Evolutionary conservation across 768 basidiomycete genomes (phyloP).

Genomic region (Lyophyllum atratum): DNA sequence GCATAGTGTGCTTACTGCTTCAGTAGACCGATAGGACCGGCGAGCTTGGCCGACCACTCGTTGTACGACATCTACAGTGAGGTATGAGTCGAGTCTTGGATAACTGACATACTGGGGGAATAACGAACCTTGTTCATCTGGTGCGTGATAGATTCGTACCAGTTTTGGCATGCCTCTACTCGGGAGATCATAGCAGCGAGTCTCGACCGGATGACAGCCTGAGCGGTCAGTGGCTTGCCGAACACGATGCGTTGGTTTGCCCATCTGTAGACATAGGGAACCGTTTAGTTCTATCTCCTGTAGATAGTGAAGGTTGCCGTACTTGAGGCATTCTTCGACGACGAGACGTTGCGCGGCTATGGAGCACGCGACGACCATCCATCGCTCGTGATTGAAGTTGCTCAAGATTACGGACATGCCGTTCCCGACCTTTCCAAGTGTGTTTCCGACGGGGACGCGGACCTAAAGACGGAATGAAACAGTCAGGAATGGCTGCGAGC

Average conservation of each 20-base stretch:
- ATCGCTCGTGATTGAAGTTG: conserved; percentile 90
- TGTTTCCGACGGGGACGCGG: conserved; percentile 84
- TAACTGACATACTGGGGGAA: conserved; percentile 10
- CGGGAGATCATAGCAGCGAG: conserved; percentile 89
- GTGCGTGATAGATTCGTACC: conserved; percentile 87
- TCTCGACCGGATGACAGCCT: conserved; percentile 88
- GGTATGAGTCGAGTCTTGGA: conserved; percentile 3
- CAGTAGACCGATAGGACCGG: conserved; percentile 85
- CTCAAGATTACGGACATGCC: conserved; percentile 83
- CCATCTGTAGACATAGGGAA: conserved; percentile 56
- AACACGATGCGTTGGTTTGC: conserved; percentile 87
- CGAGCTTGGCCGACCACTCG: conserved; percentile 82
- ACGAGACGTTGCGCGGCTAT: conserved; percentile 76
- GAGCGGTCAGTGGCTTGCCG: conserved; percentile 79
- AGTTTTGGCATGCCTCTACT: conserved; percentile 82
- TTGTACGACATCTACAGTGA: conserved; percentile 74
- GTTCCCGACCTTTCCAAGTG: conserved; percentile 82
- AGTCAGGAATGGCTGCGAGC: not conserved
- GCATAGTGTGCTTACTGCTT: conserved; percentile 65
- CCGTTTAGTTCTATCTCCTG: not conserved
- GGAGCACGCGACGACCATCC: conserved; percentile 79
- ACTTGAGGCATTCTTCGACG: conserved; percentile 92
- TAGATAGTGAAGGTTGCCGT: conserved; percentile 13
- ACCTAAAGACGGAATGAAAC: conserved; percentile 28
- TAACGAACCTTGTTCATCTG: conserved; percentile 84